Conservation (phyloP, 345 rosid species). For the Cardamine resedifolia region DNA sequence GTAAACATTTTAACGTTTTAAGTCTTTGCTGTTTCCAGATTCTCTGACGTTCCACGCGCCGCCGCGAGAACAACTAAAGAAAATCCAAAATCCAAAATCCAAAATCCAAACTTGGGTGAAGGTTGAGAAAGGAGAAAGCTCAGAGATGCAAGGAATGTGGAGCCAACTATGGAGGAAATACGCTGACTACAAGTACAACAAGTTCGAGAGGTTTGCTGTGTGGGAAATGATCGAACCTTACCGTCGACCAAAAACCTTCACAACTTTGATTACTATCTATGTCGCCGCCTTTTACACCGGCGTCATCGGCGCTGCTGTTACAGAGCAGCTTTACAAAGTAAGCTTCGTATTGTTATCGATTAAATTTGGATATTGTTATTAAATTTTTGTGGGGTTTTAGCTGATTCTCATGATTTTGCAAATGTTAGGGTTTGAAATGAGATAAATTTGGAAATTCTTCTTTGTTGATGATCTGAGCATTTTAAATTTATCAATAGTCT, state of each 20-base stretch:
- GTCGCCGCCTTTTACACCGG: constrained; percentile 89
- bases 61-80: constrained; percentile 1
- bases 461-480: background rate
- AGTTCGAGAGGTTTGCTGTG: constrained; percentile 69
- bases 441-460: background rate
- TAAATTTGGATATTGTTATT: background rate
- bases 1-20: background rate
- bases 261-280: constrained; percentile 62
- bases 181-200: constrained; percentile 67
- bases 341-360: background rate
- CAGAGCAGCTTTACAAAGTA: constrained; percentile 90
- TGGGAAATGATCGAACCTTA: constrained; percentile 93
- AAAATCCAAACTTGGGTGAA: background rate
- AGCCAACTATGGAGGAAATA: constrained; percentile 88
- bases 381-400: background rate
- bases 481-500: background rate
- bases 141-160: constrained; percentile 46
- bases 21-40: background rate
- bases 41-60: constrained; percentile 29
- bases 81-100: background rate
- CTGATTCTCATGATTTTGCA: constrained; percentile 21
- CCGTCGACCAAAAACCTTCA: constrained; percentile 80
- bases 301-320: constrained; percentile 73
- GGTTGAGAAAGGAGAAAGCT: background rate
- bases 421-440: constrained; percentile 23